A percentile compares a stretch with the other conserved stretches of the same genome.
These are phyloP conservation scores for Saccharomycopsis fibuligera DNA, from an alignment of 805 yeast species.

Conservation along the genomic window DNA sequence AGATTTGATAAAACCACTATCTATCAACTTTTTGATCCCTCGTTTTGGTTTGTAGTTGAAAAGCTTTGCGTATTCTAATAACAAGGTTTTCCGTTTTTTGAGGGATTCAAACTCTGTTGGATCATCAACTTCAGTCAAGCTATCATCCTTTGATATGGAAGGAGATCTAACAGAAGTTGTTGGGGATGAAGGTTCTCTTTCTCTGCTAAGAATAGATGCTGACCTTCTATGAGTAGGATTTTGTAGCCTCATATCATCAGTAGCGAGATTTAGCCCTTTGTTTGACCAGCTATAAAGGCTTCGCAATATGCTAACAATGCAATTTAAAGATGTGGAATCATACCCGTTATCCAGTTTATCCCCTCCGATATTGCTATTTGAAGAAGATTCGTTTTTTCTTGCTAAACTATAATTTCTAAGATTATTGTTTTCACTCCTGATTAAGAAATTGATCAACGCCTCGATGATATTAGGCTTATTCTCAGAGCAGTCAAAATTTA, in stretches of 20 bases:
- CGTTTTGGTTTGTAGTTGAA: conserved; percentile 83
- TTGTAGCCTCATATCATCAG: conserved; percentile 21
- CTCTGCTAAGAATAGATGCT: conserved; percentile 11
- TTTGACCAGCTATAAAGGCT: conserved; percentile 87
- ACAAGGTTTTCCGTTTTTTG: conserved; percentile 76
- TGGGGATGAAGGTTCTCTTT: conserved; percentile 14
- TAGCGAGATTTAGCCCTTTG: conserved; percentile 39
- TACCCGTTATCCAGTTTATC: conserved; percentile 27
- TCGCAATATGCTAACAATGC: conserved; percentile 74
- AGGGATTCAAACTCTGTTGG: conserved; percentile 80
- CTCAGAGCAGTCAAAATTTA: conserved; percentile 91
- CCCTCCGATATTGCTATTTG: conserved; percentile 58
- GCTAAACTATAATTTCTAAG: conserved; percentile 6
- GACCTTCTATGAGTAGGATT: conserved; percentile 20
- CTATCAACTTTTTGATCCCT: conserved; percentile 61
- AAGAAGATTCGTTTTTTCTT: conserved; percentile 38
- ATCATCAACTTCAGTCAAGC: conserved; percentile 45
- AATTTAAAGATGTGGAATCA: conserved; percentile 53
- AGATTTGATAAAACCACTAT: conserved; percentile 55
- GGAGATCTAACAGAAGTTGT: conserved; percentile 27
- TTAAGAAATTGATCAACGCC: conserved; percentile 68
- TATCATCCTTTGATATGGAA: conserved; percentile 18
- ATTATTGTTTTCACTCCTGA: conserved; percentile 36
- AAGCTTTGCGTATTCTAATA: conserved; percentile 68
- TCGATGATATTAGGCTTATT: conserved; percentile 82